Evolutionary conservation across 306 rosid species (phyloP).

Genomic region (Pyrus pyrifolia): DNA sequence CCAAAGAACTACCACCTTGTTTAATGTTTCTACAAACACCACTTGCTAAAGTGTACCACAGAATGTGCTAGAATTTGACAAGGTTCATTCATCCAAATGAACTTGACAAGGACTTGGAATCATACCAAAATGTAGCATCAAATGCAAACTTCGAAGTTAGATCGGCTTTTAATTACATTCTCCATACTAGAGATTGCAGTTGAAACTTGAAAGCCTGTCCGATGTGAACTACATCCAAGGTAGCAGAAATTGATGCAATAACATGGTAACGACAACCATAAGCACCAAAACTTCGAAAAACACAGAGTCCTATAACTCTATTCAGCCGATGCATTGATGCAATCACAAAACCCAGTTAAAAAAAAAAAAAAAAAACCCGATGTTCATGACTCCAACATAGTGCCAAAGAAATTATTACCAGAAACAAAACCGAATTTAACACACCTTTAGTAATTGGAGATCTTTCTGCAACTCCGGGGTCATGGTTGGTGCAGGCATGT

Average conservation of each 20-base stretch:
- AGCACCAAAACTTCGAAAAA: not conserved
- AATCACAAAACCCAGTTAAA: not conserved
- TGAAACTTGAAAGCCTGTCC: not conserved
- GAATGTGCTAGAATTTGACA: not conserved
- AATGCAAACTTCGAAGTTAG: too few relatives aligned
- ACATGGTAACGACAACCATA: not conserved
- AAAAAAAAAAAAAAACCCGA: not conserved
- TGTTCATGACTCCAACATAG: not conserved
- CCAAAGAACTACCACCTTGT: not conserved
- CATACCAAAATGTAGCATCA: not conserved
- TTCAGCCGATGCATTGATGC: not conserved
- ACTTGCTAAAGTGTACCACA: not conserved
- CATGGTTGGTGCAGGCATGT: constrained; percentile 75
- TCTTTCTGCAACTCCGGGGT: constrained; percentile 76
- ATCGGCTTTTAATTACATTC: not conserved
- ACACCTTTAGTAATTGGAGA: constrained; percentile 67
- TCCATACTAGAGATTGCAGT: not conserved
- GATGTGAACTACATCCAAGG: not conserved
- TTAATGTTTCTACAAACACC: not conserved
- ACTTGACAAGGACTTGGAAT: not conserved
- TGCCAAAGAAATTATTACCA: not conserved
- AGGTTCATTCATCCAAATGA: not conserved
- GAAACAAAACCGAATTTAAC: not conserved
- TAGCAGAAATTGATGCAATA: not conserved
- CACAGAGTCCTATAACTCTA: not conserved